Conservation (phyloP, 179 eudicot species). For the Sideroxylon spinosum region DNA sequence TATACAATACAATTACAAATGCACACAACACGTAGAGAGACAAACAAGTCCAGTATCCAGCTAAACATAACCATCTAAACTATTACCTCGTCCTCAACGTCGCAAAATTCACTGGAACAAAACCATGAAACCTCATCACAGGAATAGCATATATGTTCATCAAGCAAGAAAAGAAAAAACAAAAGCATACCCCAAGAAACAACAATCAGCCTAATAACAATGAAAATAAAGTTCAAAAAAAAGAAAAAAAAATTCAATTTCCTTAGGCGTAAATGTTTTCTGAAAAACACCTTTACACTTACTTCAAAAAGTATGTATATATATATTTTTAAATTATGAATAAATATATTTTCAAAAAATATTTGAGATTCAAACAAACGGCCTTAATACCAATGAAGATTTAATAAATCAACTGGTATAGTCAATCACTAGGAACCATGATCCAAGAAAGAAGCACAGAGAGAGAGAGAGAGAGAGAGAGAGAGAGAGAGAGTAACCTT, state of each 20-base stretch:
- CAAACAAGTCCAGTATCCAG: background rate
- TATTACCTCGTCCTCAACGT: background rate
- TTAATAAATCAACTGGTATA: background rate
- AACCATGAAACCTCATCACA: background rate
- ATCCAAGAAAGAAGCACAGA: background rate
- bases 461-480: background rate
- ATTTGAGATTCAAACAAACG: background rate
- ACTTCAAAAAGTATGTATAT: no score
- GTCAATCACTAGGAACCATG: background rate
- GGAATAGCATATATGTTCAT: background rate
- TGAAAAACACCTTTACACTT: no score
- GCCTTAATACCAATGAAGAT: background rate
- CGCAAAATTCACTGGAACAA: background rate
- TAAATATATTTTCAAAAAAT: no score
- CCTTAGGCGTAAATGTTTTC: no score
- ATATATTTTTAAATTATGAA: no score
- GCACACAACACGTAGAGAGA: background rate
- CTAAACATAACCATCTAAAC: background rate
- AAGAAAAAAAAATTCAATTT: background rate
- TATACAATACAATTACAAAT: background rate
- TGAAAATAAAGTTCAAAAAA: no score
- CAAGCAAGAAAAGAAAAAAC: background rate
- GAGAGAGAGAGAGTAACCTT: slow-evolving; percentile 40
- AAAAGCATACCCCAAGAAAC: background rate
- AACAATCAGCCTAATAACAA: background rate